Percentiles rank a stretch among this genome's conserved stretches.
phyloP scores from a whole-genome alignment of 345 rosid species.

The Orychophragmus violaceus region DNA sequence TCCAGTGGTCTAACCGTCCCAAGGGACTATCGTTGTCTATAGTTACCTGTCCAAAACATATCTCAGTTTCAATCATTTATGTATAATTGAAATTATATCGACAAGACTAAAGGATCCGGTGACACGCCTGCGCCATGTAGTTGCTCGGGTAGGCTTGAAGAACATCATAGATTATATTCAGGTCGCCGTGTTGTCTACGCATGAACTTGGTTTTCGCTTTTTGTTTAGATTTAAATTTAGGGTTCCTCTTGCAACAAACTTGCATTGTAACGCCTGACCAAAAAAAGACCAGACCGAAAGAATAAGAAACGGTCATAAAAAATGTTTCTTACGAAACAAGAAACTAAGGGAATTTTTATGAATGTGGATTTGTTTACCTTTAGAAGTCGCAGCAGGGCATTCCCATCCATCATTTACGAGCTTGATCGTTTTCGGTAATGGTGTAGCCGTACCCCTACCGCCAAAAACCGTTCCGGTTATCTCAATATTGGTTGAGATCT shows the following conservation, averaged over 20 bases:
- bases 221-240: slow-evolving; percentile 48
- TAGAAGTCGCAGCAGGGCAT: slow-evolving; percentile 53
- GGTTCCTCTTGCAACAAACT: slow-evolving; percentile 65
- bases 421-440: slow-evolving; percentile 64
- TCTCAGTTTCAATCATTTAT: background rate
- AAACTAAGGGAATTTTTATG: background rate
- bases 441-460: slow-evolving; percentile 43
- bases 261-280: slow-evolving; percentile 55
- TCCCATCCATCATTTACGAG: slow-evolving; percentile 59
- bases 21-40: slow-evolving; percentile 63
- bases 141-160: slow-evolving; percentile 55
- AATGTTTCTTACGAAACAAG: background rate
- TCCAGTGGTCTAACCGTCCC: slow-evolving; percentile 88
- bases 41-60: slow-evolving; percentile 41
- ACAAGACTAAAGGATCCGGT: background rate
- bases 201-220: slow-evolving; percentile 34
- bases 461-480: slow-evolving; percentile 76
- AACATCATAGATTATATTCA: slow-evolving; percentile 63
- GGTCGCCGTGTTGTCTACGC: slow-evolving; percentile 51
- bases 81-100: background rate
- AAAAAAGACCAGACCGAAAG: background rate
- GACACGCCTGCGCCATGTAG: slow-evolving; percentile 55
- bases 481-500: slow-evolving; percentile 50
- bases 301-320: background rate
- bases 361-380: slow-evolving; percentile 32